Conservation (phyloP, 371 early-diverging fungal species). For the Mucor irregularis region DNA sequence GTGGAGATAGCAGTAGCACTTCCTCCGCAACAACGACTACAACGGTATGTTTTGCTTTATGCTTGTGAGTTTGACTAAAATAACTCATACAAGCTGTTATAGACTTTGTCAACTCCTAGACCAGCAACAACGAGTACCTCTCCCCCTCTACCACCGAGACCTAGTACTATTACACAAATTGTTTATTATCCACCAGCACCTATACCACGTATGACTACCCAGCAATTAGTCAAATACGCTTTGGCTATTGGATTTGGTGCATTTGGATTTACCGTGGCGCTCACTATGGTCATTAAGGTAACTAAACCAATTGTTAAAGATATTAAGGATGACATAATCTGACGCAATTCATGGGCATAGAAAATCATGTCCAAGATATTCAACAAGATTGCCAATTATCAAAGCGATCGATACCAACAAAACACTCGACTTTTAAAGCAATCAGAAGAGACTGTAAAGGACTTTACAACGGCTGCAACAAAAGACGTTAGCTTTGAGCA, state of each 20-base stretch:
- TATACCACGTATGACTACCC: slow-evolving; percentile 18
- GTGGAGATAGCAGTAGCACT: no score
- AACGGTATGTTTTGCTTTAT: no score
- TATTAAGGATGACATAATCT: no score
- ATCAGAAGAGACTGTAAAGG: no score
- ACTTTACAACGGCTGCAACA: neutral
- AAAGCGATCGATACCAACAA: slow-evolving; percentile 14
- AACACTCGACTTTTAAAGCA: neutral
- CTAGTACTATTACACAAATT: slow-evolving; percentile 10
- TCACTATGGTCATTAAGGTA: slow-evolving; percentile 38
- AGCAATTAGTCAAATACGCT: slow-evolving; percentile 28
- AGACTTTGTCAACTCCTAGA: no score
- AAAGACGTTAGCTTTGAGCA: neutral
- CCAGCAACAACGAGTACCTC: neutral
- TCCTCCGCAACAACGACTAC: no score
- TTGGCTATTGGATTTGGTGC: slow-evolving; percentile 30
- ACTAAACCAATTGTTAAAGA: no score
- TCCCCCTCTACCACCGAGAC: slow-evolving; percentile 17
- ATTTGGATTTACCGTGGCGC: slow-evolving; percentile 30
- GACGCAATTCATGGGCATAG: slow-evolving; percentile 10
- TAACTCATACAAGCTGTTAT: no score
- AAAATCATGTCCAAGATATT: slow-evolving; percentile 13
- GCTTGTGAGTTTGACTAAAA: neutral
- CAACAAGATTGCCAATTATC: slow-evolving; percentile 12
- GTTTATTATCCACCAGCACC: slow-evolving; percentile 31